Conservation (phyloP, 768 basidiomycete species). For the Podaxis mareebaensis region DNA sequence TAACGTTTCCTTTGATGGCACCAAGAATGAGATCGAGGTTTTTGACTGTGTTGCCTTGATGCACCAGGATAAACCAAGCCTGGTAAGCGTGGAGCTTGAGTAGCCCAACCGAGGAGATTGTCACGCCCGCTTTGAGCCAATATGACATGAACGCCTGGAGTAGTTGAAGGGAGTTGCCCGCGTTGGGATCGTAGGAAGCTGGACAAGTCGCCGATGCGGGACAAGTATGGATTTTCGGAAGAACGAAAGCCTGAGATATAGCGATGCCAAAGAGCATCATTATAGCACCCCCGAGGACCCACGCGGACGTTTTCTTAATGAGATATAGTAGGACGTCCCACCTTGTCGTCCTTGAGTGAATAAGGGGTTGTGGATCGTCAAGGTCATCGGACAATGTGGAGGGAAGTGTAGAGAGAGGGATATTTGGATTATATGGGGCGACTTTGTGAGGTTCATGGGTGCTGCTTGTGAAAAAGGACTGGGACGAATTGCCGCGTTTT, state of each 20-base stretch:
- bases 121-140: conserved; percentile 19
- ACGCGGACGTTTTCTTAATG: not conserved
- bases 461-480: too few relatives aligned
- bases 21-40: conserved; percentile 21
- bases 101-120: conserved; percentile 17
- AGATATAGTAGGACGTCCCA: not conserved
- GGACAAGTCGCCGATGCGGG: conserved; percentile 15
- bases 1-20: conserved; percentile 19
- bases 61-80: conserved; percentile 22
- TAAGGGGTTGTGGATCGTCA: too few relatives aligned
- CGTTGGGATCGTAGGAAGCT: conserved; percentile 17
- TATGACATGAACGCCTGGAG: conserved; percentile 21
- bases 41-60: conserved; percentile 20
- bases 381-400: too few relatives aligned
- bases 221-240: conserved; percentile 19
- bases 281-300: conserved; percentile 14
- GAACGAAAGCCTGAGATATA: conserved; percentile 9
- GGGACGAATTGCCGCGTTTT: too few relatives aligned
- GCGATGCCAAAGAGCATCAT: conserved; percentile 20
- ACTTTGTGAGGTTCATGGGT: too few relatives aligned
- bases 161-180: conserved; percentile 16
- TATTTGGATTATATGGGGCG: too few relatives aligned
- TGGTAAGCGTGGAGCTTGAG: conserved; percentile 20
- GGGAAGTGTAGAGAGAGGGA: too few relatives aligned
- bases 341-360: not conserved